Evolutionary conservation across 176 grass and related monocot genomes (phyloP), one percentile per base, ranked within the genome.

Genomic region (Guadua angustifolia): DNA sequence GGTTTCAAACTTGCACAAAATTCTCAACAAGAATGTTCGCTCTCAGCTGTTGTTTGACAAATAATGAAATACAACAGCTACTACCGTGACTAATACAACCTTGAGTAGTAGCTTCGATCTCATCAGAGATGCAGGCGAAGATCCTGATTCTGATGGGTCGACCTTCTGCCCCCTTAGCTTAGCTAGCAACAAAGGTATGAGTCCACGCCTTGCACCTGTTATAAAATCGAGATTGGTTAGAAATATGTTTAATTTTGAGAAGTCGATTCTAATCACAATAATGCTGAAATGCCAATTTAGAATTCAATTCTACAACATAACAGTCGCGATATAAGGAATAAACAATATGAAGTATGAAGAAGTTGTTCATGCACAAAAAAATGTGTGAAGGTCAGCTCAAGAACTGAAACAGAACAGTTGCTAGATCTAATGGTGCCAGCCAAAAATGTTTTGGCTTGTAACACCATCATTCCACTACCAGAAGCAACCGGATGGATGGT

Each of bases 41-140:
- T 11, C 43, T 45, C 9, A 45, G 43, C 43, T 11, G 43, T 11
- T 45, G 43, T 45, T 45, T 45, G 43, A 45, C 43, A 45, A 45
- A 45, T 45, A 45, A 45, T 45, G 43, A 45, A 45, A 45, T 12
- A 11, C 9, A 45, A 45, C 43, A 45, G 43, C 43, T 45, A 77
- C 79, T 79, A 44, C 59, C 10, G 79, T 84, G 3, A 90, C 79
- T 15, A 86, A 40, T 42, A 66, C 47, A 79, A 90, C 84, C 74
- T 90, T 90, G 38, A 90, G 69, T 60, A 86, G 58, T 39, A 86
- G 66, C 66, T 90, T 90, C 9, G 51, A 73, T 44, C 84, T 7
- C n/a, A 19, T 5, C 9, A 49, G 21, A 26, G 59, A 74, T 79
- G 70, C 66, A 43, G 40, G 75, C n/a, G 61, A 24, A 16, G 88